These are phyloP conservation scores for Penicillium paradoxum DNA, from an alignment of 495 filamentous ascomycete species.

Conservation along the genomic window DNA sequence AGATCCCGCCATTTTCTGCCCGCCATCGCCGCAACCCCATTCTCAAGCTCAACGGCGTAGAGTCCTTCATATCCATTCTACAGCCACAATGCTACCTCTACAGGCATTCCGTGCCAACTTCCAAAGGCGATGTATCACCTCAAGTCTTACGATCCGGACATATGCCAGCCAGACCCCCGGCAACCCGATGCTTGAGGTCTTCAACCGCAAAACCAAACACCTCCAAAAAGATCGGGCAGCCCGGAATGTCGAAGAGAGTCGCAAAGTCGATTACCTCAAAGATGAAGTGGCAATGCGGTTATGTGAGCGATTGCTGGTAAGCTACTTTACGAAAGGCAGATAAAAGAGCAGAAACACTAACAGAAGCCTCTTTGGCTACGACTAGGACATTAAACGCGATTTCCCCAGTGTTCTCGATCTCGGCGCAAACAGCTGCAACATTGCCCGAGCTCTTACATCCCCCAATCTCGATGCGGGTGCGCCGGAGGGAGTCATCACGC, in stretches of 20 bases:
- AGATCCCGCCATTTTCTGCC: conserved; percentile 16
- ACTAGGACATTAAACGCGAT: conserved; percentile 81
- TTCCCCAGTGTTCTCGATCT: conserved; percentile 86
- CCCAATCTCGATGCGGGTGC: conserved; percentile 50
- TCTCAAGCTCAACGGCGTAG: conserved; percentile 9
- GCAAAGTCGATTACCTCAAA: conserved; percentile 82
- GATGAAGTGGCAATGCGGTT: conserved; percentile 85
- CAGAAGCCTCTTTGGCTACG: background rate
- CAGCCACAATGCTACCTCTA: conserved; percentile 26
- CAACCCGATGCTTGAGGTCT: conserved; percentile 76
- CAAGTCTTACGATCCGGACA: conserved; percentile 30
- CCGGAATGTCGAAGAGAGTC: conserved; percentile 59
- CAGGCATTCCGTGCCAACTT: conserved; percentile 22
- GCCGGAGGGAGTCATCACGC: conserved; percentile 49
- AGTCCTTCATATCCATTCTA: background rate
- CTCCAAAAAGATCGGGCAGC: conserved; percentile 87
- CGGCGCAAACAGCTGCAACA: conserved; percentile 92
- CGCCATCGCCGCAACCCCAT: background rate
- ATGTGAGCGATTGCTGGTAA: conserved; percentile 79
- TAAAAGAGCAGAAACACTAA: conserved; percentile 4
- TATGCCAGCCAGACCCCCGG: conserved; percentile 77
- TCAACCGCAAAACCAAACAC: conserved; percentile 82
- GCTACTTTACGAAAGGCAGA: conserved; percentile 8
- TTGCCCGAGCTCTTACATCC: conserved; percentile 72
- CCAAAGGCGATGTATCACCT: conserved; percentile 15